These are phyloP conservation scores for Aureobasidium leucospermi DNA, from an alignment of 2,329 filamentous ascomycete species.

Conservation along the genomic window DNA sequence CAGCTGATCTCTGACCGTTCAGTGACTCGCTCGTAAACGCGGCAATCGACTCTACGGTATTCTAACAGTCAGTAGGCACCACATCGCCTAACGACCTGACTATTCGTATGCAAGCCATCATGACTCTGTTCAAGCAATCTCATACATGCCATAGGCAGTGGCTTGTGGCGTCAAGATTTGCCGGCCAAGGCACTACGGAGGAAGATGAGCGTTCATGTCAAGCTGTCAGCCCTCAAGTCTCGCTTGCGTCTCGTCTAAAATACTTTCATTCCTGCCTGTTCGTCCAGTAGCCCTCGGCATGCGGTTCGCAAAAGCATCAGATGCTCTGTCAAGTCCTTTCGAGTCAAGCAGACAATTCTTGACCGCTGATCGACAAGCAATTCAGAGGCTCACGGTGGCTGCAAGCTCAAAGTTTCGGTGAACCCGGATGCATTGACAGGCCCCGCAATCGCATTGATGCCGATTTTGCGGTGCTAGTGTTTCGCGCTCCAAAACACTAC, in stretches of 20 bases:
- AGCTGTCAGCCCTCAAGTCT: not conserved
- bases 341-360: not conserved
- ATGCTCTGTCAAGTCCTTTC: not conserved
- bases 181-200: slow-evolving; percentile 4
- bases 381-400: not conserved
- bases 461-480: slow-evolving; percentile 4
- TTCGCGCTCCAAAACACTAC: not conserved
- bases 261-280: not conserved
- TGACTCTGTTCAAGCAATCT: not conserved
- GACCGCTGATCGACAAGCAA: not conserved
- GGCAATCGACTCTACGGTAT: not conserved
- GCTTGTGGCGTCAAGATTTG: slow-evolving; percentile 11
- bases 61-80: not conserved
- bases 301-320: not conserved
- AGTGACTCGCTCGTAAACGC: not conserved
- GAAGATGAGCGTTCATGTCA: slow-evolving; percentile 8
- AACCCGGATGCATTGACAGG: slow-evolving; percentile 8
- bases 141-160: not conserved
- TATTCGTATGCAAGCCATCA: not conserved
- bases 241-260: not conserved
- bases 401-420: slow-evolving; percentile 7
- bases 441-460: slow-evolving; percentile 8
- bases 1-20: not conserved
- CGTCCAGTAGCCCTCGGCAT: not conserved
- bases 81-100: not conserved